Evolutionary conservation across 2,329 filamentous ascomycete genomes (phyloP).

Genomic region (Penicillium sp.): DNA sequence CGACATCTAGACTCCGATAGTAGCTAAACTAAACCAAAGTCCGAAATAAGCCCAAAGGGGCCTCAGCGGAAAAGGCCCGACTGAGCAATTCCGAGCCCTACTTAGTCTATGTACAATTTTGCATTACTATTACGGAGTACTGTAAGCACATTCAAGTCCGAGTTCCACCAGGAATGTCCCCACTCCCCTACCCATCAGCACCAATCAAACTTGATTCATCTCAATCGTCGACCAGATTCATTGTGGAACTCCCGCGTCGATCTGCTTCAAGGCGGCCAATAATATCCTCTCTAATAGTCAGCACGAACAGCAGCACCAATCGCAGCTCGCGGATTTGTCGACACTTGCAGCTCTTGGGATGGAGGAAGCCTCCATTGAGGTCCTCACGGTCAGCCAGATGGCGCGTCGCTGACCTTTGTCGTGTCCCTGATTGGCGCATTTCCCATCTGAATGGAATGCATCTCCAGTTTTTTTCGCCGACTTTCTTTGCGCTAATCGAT

Average conservation of each 20-base stretch:
- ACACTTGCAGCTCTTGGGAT: background rate
- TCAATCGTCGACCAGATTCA: background rate
- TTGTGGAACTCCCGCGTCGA: background rate
- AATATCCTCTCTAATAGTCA: conserved; percentile 14
- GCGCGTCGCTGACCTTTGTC: conserved; percentile 19
- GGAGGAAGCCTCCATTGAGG: background rate
- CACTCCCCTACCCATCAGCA: background rate
- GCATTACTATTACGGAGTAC: too few relatives aligned
- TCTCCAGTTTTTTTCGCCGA: conserved; percentile 10
- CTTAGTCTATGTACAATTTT: too few relatives aligned
- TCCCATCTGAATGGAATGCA: conserved; percentile 4
- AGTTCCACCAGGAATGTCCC: background rate
- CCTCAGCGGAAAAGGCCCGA: background rate
- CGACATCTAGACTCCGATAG: background rate
- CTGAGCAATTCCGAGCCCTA: background rate
- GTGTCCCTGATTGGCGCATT: conserved; percentile 13
- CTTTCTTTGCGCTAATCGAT: conserved; percentile 4
- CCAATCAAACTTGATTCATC: background rate
- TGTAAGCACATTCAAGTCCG: too few relatives aligned
- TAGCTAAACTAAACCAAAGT: background rate
- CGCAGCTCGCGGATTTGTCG: conserved; percentile 10
- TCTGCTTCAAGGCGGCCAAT: conserved; percentile 10
- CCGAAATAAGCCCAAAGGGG: background rate
- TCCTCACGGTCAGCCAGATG: background rate
- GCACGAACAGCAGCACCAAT: conserved; percentile 15